Evolutionary conservation across 768 basidiomycete species (phyloP).

Genomic region (Pholiota molesta): DNA sequence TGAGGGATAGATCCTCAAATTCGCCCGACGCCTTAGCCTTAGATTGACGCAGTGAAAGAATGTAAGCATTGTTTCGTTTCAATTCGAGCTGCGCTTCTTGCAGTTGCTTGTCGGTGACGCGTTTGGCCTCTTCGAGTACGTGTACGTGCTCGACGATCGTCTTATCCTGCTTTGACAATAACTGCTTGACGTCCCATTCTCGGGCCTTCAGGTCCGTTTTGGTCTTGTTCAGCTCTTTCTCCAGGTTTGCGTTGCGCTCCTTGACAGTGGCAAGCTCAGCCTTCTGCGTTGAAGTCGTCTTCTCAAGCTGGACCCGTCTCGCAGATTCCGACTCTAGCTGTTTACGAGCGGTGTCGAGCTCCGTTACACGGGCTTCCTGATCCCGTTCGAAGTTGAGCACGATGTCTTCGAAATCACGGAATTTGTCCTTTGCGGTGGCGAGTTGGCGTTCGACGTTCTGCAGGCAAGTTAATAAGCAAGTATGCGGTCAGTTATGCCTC

Average conservation of each 20-base stretch:
- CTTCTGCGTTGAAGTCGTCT: slow-evolving; percentile 61
- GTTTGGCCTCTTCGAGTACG: slow-evolving; percentile 94
- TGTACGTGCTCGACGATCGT: slow-evolving; percentile 99
- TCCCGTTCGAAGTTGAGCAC: slow-evolving; percentile 85
- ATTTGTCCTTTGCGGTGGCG: slow-evolving; percentile 69
- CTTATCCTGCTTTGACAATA: slow-evolving; percentile 90
- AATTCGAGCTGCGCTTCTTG: slow-evolving; percentile 80
- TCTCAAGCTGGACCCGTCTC: slow-evolving; percentile 78
- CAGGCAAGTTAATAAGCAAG: neutral
- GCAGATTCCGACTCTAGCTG: slow-evolving; percentile 75
- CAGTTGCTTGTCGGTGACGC: slow-evolving; percentile 90
- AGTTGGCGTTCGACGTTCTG: slow-evolving; percentile 83
- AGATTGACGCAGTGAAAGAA: slow-evolving; percentile 86
- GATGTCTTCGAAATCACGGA: slow-evolving; percentile 86
- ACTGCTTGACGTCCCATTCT: slow-evolving; percentile 85
- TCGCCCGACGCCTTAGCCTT: slow-evolving; percentile 75
- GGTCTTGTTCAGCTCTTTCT: slow-evolving; percentile 80
- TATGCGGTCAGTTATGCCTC: slow-evolving; percentile 17
- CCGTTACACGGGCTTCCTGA: slow-evolving; percentile 70
- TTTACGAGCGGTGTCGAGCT: slow-evolving; percentile 69
- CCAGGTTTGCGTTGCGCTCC: slow-evolving; percentile 70
- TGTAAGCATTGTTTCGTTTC: slow-evolving; percentile 70
- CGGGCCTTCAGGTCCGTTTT: slow-evolving; percentile 78
- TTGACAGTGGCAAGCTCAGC: slow-evolving; percentile 69
- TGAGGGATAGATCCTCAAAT: slow-evolving; percentile 78